Evolutionary conservation across 2,329 filamentous ascomycete species (phyloP).

Genomic region (Rutstroemia sp.): DNA sequence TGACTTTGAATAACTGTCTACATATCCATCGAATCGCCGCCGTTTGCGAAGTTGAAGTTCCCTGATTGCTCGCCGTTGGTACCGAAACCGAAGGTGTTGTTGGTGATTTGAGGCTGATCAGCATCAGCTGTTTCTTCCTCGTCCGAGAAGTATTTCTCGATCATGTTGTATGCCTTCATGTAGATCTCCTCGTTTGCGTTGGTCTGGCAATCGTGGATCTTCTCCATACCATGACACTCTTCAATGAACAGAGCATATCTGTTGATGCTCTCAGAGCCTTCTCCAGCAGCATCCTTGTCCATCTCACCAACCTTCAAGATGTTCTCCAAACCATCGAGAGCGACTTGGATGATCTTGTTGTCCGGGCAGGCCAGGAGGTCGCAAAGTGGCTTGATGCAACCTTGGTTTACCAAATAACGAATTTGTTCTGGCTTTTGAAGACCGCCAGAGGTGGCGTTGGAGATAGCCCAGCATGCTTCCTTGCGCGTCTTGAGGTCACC

Average conservation of each 20-base stretch:
- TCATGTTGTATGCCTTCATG: conserved; percentile 99
- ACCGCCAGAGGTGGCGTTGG: conserved; percentile 93
- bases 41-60: conserved; percentile 90
- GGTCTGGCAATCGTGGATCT: conserved; percentile 99
- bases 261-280: conserved; percentile 76
- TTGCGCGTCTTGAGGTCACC: conserved; percentile 99
- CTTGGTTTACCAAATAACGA: conserved; percentile 84
- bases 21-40: conserved; percentile 69
- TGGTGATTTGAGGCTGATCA: conserved; percentile 54
- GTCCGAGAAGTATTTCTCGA: conserved; percentile 99
- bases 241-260: conserved; percentile 97
- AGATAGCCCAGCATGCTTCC: conserved; percentile 99
- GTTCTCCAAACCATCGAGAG: conserved; percentile 95
- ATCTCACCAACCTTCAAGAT: conserved; percentile 99
- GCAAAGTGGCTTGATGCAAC: conserved; percentile 95
- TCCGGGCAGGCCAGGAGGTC: conserved; percentile 93
- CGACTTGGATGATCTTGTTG: conserved; percentile 99
- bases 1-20: conserved; percentile 34
- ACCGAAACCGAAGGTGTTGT: conserved; percentile 75
- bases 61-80: conserved; percentile 65
- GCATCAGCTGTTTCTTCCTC: conserved; percentile 79
- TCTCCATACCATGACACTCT: conserved; percentile 98
- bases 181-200: conserved; percentile 99
- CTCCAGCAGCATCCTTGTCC: conserved; percentile 84
- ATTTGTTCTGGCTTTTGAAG: conserved; percentile 99